phyloP scores from a whole-genome alignment of 2,329 filamentous ascomycete species.

The Didymella exigua region DNA sequence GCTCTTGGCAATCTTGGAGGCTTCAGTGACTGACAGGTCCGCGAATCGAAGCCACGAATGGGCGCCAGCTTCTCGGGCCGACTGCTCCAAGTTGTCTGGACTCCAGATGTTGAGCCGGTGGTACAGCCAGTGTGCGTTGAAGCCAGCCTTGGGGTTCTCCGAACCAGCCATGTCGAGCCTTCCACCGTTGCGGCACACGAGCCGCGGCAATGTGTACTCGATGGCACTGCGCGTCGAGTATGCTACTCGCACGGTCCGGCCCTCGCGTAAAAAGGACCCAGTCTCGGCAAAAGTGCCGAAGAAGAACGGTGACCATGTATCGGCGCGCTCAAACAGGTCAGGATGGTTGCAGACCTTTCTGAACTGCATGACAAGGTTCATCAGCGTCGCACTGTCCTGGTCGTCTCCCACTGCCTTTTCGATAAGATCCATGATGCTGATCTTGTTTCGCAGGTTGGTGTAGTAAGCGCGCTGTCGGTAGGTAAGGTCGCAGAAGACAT shows the following conservation, averaged over 20 bases:
- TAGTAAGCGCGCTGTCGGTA: conserved; percentile 96
- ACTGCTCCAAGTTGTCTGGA: conserved; percentile 75
- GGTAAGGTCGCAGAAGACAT: conserved; percentile 95
- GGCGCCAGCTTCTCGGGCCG: conserved; percentile 63
- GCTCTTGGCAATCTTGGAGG: conserved; percentile 69
- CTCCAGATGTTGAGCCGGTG: conserved; percentile 92
- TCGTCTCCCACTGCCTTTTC: conserved; percentile 97
- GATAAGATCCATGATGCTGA: conserved; percentile 97
- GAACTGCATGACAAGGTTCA: conserved; percentile 99
- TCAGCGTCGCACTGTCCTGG: conserved; percentile 90
- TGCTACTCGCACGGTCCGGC: conserved; percentile 74
- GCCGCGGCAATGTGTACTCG: conserved; percentile 78
- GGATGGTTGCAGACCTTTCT: conserved; percentile 99
- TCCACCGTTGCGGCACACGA: conserved; percentile 82
- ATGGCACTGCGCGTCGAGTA: conserved; percentile 90
- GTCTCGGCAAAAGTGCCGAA: conserved; percentile 92
- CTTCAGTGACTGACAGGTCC: conserved; percentile 75
- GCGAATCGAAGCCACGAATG: conserved; percentile 93
- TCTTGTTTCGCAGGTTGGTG: conserved; percentile 89
- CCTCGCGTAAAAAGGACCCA: conserved; percentile 91
- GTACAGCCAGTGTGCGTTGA: conserved; percentile 75
- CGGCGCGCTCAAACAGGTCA: conserved; percentile 92
- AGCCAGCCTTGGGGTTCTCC: conserved; percentile 77
- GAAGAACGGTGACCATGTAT: conserved; percentile 84
- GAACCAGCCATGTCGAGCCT: conserved; percentile 74